Percentiles rank a stretch among this genome's conserved stretches.
Evolutionary conservation across 2,329 filamentous ascomycete genomes (phyloP).

Genomic region (Colletotrichum limetticola): DNA sequence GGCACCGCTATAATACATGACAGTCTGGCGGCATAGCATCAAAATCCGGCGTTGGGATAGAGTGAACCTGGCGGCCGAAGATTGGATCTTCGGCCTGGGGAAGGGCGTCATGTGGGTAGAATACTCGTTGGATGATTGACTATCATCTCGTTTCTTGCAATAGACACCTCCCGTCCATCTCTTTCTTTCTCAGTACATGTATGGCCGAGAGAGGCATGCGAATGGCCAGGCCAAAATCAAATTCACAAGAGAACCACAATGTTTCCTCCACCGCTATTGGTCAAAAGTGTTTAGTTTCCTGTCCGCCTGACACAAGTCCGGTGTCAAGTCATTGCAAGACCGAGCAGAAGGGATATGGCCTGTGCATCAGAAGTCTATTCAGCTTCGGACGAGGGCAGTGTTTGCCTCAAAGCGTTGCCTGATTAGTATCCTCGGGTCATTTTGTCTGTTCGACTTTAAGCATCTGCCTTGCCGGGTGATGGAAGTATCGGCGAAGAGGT

Average conservation of each 20-base stretch:
- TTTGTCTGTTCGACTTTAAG: not conserved
- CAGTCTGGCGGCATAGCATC: not conserved
- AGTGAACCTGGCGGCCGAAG: not conserved
- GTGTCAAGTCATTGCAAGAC: constrained; percentile 9
- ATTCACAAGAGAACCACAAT: constrained; percentile 11
- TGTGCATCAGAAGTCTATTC: not conserved
- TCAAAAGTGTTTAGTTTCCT: constrained; percentile 7
- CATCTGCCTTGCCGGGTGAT: too few species aligned
- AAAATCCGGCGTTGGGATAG: constrained; percentile 9
- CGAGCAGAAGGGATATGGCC: constrained; percentile 10
- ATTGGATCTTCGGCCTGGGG: not conserved
- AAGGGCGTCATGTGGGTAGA: constrained; percentile 2
- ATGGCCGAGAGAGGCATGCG: not conserved
- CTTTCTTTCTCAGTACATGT: not conserved
- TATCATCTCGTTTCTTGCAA: not conserved
- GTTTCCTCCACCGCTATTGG: not conserved
- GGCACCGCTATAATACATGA: not conserved
- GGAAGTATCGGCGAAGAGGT: not conserved
- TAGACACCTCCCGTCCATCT: not conserved
- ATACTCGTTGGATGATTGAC: not conserved
- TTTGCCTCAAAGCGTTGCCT: not conserved
- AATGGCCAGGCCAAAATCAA: constrained; percentile 13
- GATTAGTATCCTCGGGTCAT: not conserved
- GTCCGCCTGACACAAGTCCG: constrained; percentile 22
- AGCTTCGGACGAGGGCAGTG: constrained; percentile 6